Evolutionary conservation across 352 stramenopile genomes (phyloP).

Genomic region (Pythium scleroteichum): DNA sequence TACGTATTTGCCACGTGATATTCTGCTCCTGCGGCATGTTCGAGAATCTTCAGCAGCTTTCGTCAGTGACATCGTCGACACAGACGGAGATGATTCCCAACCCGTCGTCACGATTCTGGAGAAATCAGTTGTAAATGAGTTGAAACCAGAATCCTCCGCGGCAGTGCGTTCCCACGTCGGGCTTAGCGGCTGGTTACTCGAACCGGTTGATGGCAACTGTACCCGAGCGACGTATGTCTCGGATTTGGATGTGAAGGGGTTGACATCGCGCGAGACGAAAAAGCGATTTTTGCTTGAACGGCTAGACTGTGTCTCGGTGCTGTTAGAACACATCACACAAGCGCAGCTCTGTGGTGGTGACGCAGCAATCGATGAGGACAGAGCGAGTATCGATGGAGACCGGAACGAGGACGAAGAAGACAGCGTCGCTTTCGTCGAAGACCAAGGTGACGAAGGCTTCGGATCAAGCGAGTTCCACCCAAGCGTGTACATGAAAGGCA

Average conservation of each 20-base stretch:
- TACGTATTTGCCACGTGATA: slow-evolving; percentile 52
- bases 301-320: slow-evolving; percentile 61
- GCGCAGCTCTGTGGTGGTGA: slow-evolving; percentile 53
- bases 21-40: slow-evolving; percentile 77
- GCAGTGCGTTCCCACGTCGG: slow-evolving; percentile 62
- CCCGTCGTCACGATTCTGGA: slow-evolving; percentile 75
- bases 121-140: slow-evolving; percentile 77
- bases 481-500: slow-evolving; percentile 78
- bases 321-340: slow-evolving; percentile 68
- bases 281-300: slow-evolving; percentile 54
- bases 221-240: slow-evolving; percentile 78
- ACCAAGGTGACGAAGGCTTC: slow-evolving; percentile 24
- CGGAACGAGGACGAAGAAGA: slow-evolving; percentile 35
- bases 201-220: slow-evolving; percentile 58
- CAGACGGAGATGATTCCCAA: slow-evolving; percentile 44
- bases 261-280: slow-evolving; percentile 47
- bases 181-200: slow-evolving; percentile 73
- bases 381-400: slow-evolving; percentile 42
- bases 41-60: slow-evolving; percentile 52
- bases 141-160: slow-evolving; percentile 44
- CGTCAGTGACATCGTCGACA: slow-evolving; percentile 39
- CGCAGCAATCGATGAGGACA: slow-evolving; percentile 33
- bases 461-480: slow-evolving; percentile 56
- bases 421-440: slow-evolving; percentile 32
- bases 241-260: slow-evolving; percentile 61